Evolutionary conservation across 1,139 yeast genomes (phyloP), one percentile per base, ranked within the genome.

Genomic region (Williopsis jadinii): DNA sequence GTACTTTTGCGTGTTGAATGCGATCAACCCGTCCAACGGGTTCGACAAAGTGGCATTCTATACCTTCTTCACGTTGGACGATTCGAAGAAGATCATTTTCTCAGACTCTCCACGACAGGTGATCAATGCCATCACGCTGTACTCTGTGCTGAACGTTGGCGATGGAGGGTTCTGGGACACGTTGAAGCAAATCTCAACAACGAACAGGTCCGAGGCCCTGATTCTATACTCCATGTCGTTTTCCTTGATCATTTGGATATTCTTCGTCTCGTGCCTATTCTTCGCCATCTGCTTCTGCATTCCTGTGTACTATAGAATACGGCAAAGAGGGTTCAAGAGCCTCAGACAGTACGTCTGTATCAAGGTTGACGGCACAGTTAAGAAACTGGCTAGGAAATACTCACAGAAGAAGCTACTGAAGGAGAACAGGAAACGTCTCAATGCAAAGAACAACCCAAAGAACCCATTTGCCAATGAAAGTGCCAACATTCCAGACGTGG

Each of bases 91-190:
- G 44, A 68, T 84, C 30, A 52, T 84, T 14, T 66, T 84, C 36
- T 90, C 95, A 1, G 95, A 87, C 53, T 73, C 90, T 6, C 96
- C 96, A n/a, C 74, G 96, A 60, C 96, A 87, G 62, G 82, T 83
- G 3, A 75, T 87, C 51, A 87, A 87, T 58, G 84, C 88, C 27
- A 64, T 84, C 50, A 85, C 96, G 0, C 62, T 84, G 31, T 70
- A 81, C 55, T 70, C 77, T 3, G 77, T 77, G 14, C 60, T 75
- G 37, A 55, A 69, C 37, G 56, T 71, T 19, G 35, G 32, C 14
- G 27, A 35, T 36, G 71, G 73, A 44, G 78, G 79, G 9, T 73
- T 84, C 42, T 62, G 73, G 43, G 59, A 60, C 8, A 79, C 84
- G 34, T 74, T 87, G 35, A 65, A 68, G 47, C 50, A 61, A 3